Evolutionary conservation across 345 rosid genomes (phyloP), one percentile per base, ranked within the genome.

Genomic region (Populus tremula): DNA sequence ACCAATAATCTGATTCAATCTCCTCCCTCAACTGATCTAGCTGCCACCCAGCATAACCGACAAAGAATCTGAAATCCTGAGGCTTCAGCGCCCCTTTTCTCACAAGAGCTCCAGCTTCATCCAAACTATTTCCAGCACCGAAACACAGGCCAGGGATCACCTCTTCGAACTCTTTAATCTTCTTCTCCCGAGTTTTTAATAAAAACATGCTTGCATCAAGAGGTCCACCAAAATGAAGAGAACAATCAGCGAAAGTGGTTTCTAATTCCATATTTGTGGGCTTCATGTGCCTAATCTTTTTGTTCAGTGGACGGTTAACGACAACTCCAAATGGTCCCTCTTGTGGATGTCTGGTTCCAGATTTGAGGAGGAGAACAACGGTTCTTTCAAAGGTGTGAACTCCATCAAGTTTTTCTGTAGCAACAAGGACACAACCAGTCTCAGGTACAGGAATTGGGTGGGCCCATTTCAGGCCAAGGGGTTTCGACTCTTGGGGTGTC

Each of bases 21-120:
- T 95, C 99, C 80, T 90, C 94, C 79, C 89, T 91, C 84, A 93
- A 82, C 78, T 93, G 98, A 86, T 91, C 99, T 56, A 88, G 87
- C 82, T 92, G 96, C 99, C 98, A 95, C 18, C 96, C 98, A 0
- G 98, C 91, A 43, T 93, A 92, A 71, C 99, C 99, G 69, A 85
- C 91, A 78, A 95, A 95, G 88, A 93, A 92, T 81, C 93, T 90
- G 75, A 92, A 91, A 83, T 91, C 97, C 61, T 90, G 90, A 72
- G 93, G 94, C 81, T 90, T 92, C 47, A 89, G 84, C 69, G 86
- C n/a, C 43, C 97, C 98, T 53, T 88, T 89, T 84, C 88, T 93
- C 81, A 93, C 94, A 69, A 95, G 86, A 5, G 82, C 88, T 17
- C 93, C 91, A 41, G 98, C 99, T 86, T 93, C 93, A 62, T 92